Evolutionary conservation across 371 early-diverging fungal species (phyloP).

Genomic region (Blakeslea trispora): DNA sequence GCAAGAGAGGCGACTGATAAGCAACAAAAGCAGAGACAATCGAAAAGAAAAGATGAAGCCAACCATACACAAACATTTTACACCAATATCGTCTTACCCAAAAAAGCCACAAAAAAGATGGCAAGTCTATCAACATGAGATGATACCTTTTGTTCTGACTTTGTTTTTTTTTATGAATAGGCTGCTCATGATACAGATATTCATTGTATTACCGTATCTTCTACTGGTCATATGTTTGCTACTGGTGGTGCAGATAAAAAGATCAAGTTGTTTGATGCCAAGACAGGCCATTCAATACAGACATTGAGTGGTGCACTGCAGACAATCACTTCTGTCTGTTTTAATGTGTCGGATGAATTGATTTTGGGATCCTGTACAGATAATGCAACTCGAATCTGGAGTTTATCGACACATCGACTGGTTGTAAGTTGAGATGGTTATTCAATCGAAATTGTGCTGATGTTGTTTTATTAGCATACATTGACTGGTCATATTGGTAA

Average conservation of each 20-base stretch:
- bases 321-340: slow-evolving; percentile 80
- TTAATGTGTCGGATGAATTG: slow-evolving; percentile 77
- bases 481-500: slow-evolving; percentile 95
- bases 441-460: no score
- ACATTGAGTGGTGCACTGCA: slow-evolving; percentile 86
- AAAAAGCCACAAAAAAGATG: slow-evolving; percentile 16
- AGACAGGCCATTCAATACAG: slow-evolving; percentile 63
- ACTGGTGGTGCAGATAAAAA: slow-evolving; percentile 90
- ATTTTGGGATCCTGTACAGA: slow-evolving; percentile 90
- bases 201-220: slow-evolving; percentile 76
- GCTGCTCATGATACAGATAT: slow-evolving; percentile 77
- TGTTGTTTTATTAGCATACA: slow-evolving; percentile 65
- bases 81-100: slow-evolving; percentile 21
- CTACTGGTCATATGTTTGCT: slow-evolving; percentile 78
- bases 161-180: slow-evolving; percentile 26
- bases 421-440: slow-evolving; percentile 32
- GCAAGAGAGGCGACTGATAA: slow-evolving; percentile 26
- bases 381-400: slow-evolving; percentile 88
- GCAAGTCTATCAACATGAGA: slow-evolving; percentile 5
- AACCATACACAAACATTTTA: slow-evolving; percentile 11
- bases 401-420: slow-evolving; percentile 71
- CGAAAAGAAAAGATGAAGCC: slow-evolving; percentile 20
- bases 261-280: slow-evolving; percentile 79
- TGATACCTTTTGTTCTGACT: no score
- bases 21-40: slow-evolving; percentile 17